Base-by-base conservation (phyloP, 768 basidiomycete genomes). In the Brasilioporus rufonigricans region DNA sequence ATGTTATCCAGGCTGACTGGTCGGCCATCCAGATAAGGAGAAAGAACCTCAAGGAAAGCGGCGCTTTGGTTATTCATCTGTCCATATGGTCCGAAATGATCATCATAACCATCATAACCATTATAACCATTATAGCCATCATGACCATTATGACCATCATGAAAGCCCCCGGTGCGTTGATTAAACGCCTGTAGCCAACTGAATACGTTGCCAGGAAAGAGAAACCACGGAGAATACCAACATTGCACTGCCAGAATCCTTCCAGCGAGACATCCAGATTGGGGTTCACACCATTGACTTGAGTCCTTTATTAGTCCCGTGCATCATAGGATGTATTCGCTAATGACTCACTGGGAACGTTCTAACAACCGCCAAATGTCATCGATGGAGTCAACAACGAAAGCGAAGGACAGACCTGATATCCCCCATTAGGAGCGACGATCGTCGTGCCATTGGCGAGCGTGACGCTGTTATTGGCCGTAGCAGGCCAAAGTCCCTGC, bases 391-490 rank as follows among this genome's bases (percentile, higher is more conserved):
- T 64, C 24, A 48, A 51, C 58, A 45, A 32, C 13, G 56, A 68
- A 47, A 35, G 41, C 8, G 1, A 26, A n/a, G 36, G 5, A 54
- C 71, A n/a, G 27, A 72, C 71, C 61, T 89, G 87, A 66, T 89
- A 91, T 9, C 89, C 89, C n/a, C 67, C 70, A 2, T 88, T 67
- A 5, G 89, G 87, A 10, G 79, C 83, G 3, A 68, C 66, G 52
- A 90, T 68, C 12, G 68, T 78, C 3, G 84, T 76, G 2, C 85
- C 83, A 62, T 91, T 86, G 1, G 88, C 84, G n/a, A 91, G 74
- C 1, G 79, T 80, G 14, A 75, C 80, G 19, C 72, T 80, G 46
- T 78, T 79, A 23, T 66, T 59, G 16, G 59, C 26, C 5, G 76
- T 80, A 3, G 73, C 68, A 2, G 87, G 88, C 72, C 79, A 86